Evolutionary conservation across 352 stramenopile species (phyloP), one percentile per base, ranked within the genome.

Genomic region (Halophytophthora batemanensis): DNA sequence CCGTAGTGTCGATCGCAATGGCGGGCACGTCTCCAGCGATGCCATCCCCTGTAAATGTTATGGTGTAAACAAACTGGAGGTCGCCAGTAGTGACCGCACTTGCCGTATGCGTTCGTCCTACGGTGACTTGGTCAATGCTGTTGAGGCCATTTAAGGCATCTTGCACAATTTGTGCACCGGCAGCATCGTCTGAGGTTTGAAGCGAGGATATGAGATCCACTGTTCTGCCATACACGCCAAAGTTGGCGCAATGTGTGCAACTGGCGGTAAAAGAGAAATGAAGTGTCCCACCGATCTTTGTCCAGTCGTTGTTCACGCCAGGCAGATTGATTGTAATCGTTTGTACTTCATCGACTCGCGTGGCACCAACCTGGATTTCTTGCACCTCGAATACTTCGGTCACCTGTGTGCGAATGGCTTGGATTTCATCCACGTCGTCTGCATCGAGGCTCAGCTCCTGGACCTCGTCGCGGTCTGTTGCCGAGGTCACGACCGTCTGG

Each of bases 381-480:
- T 98, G 95, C 0, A 97, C 78, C 61, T 98, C 95, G 19, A 84
- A 60, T 33, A 82, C 58, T 51, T 95, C 77, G 2, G 57, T 42
- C 0, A 89, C 74, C 8, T 82, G 80, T 21, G 93, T 87, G 18
- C 82, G 80, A 15, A 98, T 66, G 0, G 90, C 76, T 58, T 98
- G 91, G 38, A 98, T 90, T 54, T 98, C 92, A 47, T 98, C 89
- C 14, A 96, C 45, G 61, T 97, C 86, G 47, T 92, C 80, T 1
- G 72, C 89, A 61, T 87, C 64, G 14, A 98, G 49, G 1, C 63
- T 53, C 5, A 98, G 52, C 18, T 87, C 75, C 57, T 98, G 88
- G 6, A 97, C 78, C 80, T 98, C 93, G 48, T 98, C 75, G 0
- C 84, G 82, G 61, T 99, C 96, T 1, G 78, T 74, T 7, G 95